phyloP scores from a whole-genome alignment of 805 yeast genomes.

The Candida caryicola region DNA sequence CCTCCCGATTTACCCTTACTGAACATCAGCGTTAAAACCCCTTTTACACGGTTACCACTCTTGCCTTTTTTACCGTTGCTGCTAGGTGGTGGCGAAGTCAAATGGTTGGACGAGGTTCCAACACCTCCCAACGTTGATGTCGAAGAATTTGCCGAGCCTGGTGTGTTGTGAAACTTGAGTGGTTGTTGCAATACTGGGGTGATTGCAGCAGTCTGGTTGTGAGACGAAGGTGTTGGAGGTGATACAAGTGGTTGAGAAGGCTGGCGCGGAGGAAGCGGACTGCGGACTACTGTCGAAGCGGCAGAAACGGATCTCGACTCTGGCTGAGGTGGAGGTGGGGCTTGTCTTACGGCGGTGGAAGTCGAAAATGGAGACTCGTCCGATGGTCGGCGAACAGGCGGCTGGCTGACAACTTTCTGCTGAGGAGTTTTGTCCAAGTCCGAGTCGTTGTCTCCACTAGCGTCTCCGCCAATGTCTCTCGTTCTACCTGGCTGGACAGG shows the following conservation, averaged over 20 bases:
- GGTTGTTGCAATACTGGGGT: conserved; percentile 28
- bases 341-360: background rate
- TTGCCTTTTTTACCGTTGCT: conserved; percentile 25
- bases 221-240: conserved; percentile 2
- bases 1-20: conserved; percentile 25
- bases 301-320: background rate
- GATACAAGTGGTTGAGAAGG: conserved; percentile 7
- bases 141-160: conserved; percentile 13
- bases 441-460: background rate
- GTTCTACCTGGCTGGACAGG: conserved; percentile 1
- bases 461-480: background rate
- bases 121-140: conserved; percentile 9
- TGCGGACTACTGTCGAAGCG: conserved; percentile 22
- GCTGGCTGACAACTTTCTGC: no score
- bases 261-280: conserved; percentile 15
- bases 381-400: background rate
- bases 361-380: no score
- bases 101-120: conserved; percentile 15
- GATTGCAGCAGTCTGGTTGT: conserved; percentile 26
- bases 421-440: background rate
- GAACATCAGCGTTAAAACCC: conserved; percentile 55
- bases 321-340: conserved; percentile 3
- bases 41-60: conserved; percentile 54
- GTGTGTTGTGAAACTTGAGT: conserved; percentile 10
- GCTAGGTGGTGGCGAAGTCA: conserved; percentile 7